Base-by-base conservation (phyloP, 768 basidiomycete genomes). In the Terana coerulea region DNA sequence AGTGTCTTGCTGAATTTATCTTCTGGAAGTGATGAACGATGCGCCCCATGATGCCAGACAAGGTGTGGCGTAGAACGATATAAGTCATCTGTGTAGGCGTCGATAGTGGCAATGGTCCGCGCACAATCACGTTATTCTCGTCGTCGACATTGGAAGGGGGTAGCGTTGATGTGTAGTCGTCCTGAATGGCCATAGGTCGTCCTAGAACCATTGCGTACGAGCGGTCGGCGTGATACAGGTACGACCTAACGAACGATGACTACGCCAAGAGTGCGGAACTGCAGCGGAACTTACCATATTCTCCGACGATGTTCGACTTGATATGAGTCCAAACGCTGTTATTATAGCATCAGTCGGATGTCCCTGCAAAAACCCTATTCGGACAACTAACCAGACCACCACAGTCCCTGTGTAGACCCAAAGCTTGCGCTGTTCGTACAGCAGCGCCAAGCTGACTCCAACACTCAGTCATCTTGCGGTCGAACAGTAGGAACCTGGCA, bases 391-490 rank as follows among this genome's bases (percentile, higher is more conserved):
- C 91, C 75, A 91, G 83, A 29, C 82, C 83, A 1, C 84, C 79
- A 9, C 88, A 90, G 67, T 98, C 94, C 45, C 94, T 79, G 69
- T 97, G 94, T 30, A 98, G 70, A 8, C 94, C 95, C 19, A 98
- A 80, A 3, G 94, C 94, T 61, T 95, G 93, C 8, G 93, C 94
- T 28, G 94, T 97, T 53, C 93, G 72, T 12, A 98, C 86, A 42
- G 91, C 91, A 5, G 94, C 93, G 30, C 94, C 94, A 15, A 98
- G 75, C 61, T 95, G 92, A 64, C 90, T 92, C 92, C 94, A 98
- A 61, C 93, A 94, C 70, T 97, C 94, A 7, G 93, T 94, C 52
- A 95, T 88, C 41, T 89, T 82, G 42, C 88, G 81, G 63, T 91
- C 88, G 61, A 91, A 81, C 3, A 79, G 75, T 43, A 83, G 64